A percentile compares a stretch with the other conserved stretches of the same genome.
Conservation (phyloP, 306 rosid species). For the Vigna hirtella region DNA sequence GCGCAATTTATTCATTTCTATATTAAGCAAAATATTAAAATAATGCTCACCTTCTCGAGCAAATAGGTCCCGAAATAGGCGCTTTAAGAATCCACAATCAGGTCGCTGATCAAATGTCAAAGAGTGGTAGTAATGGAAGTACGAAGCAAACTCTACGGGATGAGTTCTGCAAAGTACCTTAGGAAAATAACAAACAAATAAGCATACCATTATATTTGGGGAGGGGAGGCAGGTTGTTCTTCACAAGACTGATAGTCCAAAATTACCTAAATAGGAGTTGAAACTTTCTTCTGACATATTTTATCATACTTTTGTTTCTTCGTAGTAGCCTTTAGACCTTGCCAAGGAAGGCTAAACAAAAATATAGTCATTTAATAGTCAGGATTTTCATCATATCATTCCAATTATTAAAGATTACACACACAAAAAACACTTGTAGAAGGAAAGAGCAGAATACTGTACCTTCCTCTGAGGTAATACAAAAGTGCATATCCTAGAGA, state of each 20-base stretch:
- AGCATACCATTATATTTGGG: not conserved
- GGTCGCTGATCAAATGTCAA: conserved; percentile 94
- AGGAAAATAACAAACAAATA: conserved; percentile 39
- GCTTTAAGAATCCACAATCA: conserved; percentile 97
- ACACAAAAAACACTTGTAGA: too few relatives aligned
- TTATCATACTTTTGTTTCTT: conserved; percentile 98
- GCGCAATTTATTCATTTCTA: too few relatives aligned
- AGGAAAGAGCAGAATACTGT: not conserved
- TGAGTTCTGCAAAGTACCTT: conserved; percentile 90
- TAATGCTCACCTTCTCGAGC: too few relatives aligned
- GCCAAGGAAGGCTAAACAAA: too few relatives aligned
- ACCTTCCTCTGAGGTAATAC: conserved; percentile 96
- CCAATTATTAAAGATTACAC: too few relatives aligned
- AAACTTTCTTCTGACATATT: conserved; percentile 91
- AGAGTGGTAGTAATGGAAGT: conserved; percentile 94
- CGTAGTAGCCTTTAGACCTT: conserved; percentile 79
- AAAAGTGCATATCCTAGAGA: conserved; percentile 96
- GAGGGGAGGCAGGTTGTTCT: not conserved
- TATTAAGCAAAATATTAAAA: too few relatives aligned
- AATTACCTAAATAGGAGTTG: conserved; percentile 94
- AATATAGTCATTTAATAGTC: too few relatives aligned
- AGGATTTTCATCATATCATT: too few relatives aligned
- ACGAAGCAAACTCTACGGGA: conserved; percentile 94
- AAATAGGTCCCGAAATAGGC: conserved; percentile 76
- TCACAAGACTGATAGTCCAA: conserved; percentile 27